phyloP scores from a whole-genome alignment of 306 rosid genomes.

The Castanea mollissima region DNA sequence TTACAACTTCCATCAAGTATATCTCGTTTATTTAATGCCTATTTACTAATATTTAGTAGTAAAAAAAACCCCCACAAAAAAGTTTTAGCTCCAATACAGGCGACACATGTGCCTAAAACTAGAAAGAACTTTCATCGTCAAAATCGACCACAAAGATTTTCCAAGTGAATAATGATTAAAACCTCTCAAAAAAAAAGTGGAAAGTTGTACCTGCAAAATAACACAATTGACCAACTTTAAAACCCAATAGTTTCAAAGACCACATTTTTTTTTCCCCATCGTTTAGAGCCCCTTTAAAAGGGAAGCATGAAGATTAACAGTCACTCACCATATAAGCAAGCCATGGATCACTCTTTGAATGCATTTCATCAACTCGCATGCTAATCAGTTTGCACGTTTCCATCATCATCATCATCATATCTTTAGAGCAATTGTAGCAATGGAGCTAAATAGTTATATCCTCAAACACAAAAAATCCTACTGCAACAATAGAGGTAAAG shows the following conservation, averaged over 20 bases:
- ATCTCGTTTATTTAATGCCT: too few relatives aligned
- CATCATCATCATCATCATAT: neutral
- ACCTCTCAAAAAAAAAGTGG: neutral
- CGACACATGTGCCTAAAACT: neutral
- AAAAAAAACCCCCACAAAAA: neutral
- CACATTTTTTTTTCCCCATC: neutral
- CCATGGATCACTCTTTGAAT: slow-evolving; percentile 7
- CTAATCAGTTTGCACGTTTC: slow-evolving; percentile 8
- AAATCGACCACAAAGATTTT: neutral
- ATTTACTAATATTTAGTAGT: too few relatives aligned
- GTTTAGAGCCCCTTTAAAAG: slow-evolving; percentile 20
- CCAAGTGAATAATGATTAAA: neutral
- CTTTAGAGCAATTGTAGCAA: too few relatives aligned
- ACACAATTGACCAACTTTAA: neutral
- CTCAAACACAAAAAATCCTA: too few relatives aligned
- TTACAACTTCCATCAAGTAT: too few relatives aligned
- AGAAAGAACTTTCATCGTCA: neutral
- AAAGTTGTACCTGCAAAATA: slow-evolving; percentile 1
- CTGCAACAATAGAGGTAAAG: too few relatives aligned
- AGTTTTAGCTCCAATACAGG: neutral
- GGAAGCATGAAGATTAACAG: slow-evolving; percentile 43
- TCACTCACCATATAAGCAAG: slow-evolving; percentile 23
- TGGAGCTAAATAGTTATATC: too few relatives aligned
- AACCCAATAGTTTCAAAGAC: neutral
- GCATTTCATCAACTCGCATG: slow-evolving; percentile 17